Base-by-base conservation (phyloP, 129 eudicot genomes). In the Centrapalus pauciflorus region DNA sequence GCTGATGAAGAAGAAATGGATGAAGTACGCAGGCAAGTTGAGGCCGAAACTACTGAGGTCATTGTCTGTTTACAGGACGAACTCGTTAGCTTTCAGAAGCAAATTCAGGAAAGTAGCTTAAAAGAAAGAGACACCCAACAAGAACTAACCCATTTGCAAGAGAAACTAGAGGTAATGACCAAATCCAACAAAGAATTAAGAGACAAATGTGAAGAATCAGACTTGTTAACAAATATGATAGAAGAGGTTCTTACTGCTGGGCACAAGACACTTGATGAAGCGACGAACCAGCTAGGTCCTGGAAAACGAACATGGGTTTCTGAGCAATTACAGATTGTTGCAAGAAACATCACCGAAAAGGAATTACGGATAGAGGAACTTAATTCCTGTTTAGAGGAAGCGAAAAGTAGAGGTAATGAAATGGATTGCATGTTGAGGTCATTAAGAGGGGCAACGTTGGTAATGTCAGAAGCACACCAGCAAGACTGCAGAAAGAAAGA, bases 1-100 rank as follows among this genome's bases (percentile, higher is more conserved):
- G 75, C 87, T 32, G 67, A 72, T 55, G 87, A 90, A 69, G 84
- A 80, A 57, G 87, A 86, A 82, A 84, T 73, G 87, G 95, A 90
- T 51, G 80, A 79, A 76, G 71, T 82, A 2, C 86, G 91, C n/a
- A 77, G 69, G 59, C 97, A 90, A 75, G 97, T 79, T 25, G 97
- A 90, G 74, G 88, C 80, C 13, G 97, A 90, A 84, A 90, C 95
- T 17, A 93, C 95, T 10, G 82, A 90, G 58, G 97, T 90, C 56
- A 90, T 86, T 55, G 83, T 90, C 48, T 84, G 89, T 81, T 75
- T 90, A 74, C 95, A 90, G 72, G 95, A 84, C 75, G 95, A 90
- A 67, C 82, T 90, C 9, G 17, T 57, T 45, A 41, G 46, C 58
- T 82, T 90, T 71, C 95, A 87, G 62, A 84, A 69, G 61, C 83